Percentiles rank a stretch among this genome's conserved stretches.
phyloP scores from a whole-genome alignment of 2,329 filamentous ascomycete species.

The Alternaria alternata region DNA sequence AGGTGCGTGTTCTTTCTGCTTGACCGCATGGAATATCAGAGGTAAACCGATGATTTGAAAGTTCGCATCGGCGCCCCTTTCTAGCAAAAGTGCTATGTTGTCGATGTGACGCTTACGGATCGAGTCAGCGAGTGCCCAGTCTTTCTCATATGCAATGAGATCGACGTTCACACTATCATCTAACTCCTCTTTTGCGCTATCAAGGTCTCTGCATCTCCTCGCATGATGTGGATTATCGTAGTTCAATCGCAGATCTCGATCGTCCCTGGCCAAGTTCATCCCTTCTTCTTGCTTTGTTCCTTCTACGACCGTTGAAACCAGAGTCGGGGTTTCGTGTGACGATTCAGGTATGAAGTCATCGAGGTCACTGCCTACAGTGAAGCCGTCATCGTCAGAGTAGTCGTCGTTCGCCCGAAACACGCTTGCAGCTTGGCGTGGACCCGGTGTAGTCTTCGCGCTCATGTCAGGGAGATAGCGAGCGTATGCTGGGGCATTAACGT shows the following conservation, averaged over 20 bases:
- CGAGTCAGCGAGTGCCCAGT: slow-evolving; percentile 22
- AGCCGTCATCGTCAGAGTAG: background rate
- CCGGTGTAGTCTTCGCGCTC: background rate
- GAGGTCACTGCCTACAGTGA: background rate
- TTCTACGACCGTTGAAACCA: background rate
- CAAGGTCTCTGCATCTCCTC: slow-evolving; percentile 17
- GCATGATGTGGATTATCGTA: slow-evolving; percentile 13
- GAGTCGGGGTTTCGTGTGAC: background rate
- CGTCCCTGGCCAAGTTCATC: background rate
- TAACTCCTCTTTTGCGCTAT: slow-evolving; percentile 10
- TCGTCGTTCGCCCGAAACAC: background rate
- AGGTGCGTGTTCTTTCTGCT: slow-evolving; percentile 4
- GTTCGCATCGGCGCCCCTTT: slow-evolving; percentile 19
- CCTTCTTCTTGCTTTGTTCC: background rate
- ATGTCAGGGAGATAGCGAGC: background rate
- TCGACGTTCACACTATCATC: slow-evolving; percentile 20
- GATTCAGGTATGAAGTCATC: background rate
- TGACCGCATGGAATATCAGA: slow-evolving; percentile 25
- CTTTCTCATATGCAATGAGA: slow-evolving; percentile 11
- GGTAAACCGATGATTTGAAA: slow-evolving; percentile 11
- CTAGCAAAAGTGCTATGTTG: slow-evolving; percentile 21
- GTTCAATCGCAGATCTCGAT: background rate
- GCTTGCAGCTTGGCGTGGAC: background rate
- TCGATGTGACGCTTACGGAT: slow-evolving; percentile 22
- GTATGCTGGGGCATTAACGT: background rate